Conservation (phyloP, 2,329 filamentous ascomycete species). For the Ophidiomyces ophidiicola region DNA sequence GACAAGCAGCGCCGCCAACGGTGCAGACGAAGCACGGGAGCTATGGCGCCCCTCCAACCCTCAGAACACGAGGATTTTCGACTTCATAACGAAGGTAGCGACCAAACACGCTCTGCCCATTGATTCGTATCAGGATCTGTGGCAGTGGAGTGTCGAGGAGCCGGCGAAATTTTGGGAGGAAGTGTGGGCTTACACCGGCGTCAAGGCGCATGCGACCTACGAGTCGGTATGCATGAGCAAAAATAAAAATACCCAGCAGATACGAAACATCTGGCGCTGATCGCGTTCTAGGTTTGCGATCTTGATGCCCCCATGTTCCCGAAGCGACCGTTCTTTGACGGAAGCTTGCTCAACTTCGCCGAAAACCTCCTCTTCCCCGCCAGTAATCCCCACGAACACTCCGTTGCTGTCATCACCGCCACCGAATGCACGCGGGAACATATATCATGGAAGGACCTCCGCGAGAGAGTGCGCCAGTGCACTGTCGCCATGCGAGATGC, state of each 20-base stretch:
- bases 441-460: conserved; percentile 66
- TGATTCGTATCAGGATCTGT: conserved; percentile 59
- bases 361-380: conserved; percentile 82
- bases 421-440: conserved; percentile 59
- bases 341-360: conserved; percentile 75
- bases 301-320: conserved; percentile 64
- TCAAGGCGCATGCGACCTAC: conserved; percentile 54
- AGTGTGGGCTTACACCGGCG: conserved; percentile 69
- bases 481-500: conserved; percentile 56
- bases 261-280: background rate
- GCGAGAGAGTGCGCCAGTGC: conserved; percentile 63
- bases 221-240: conserved; percentile 23
- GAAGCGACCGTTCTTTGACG: conserved; percentile 71
- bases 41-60: conserved; percentile 63
- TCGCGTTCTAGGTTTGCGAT: conserved; percentile 50
- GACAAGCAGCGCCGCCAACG: conserved; percentile 9
- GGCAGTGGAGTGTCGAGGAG: conserved; percentile 72
- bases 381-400: conserved; percentile 44
- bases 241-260: background rate
- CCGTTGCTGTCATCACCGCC: conserved; percentile 62
- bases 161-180: conserved; percentile 71
- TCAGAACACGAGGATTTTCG: conserved; percentile 55
- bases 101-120: conserved; percentile 52
- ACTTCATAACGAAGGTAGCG: conserved; percentile 59
- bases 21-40: conserved; percentile 27